phyloP scores from a whole-genome alignment of 129 eudicot genomes.

The Ambrosia artemisiifolia region DNA sequence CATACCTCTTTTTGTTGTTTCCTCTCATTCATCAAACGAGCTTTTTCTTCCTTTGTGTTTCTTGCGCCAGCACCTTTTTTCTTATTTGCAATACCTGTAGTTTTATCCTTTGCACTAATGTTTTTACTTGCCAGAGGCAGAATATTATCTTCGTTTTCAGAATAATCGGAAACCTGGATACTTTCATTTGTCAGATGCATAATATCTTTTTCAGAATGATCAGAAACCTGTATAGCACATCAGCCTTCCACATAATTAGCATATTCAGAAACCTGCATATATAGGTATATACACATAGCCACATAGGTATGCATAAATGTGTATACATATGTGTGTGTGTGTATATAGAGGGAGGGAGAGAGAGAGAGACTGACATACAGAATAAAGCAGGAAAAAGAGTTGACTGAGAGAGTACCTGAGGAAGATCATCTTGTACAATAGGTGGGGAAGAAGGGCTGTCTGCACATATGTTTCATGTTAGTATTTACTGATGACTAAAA shows the following conservation, averaged over 20 bases:
- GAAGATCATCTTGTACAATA: constrained; percentile 32
- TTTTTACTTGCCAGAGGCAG: constrained; percentile 19
- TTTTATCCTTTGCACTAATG: constrained; percentile 22
- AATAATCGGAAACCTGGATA: constrained; percentile 28
- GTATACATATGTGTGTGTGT: not conserved
- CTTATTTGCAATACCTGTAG: constrained; percentile 22
- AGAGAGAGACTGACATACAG: not conserved
- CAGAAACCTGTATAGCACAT: constrained; percentile 34
- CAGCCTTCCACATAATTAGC: not conserved
- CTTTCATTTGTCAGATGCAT: constrained; percentile 16
- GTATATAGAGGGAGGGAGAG: not conserved
- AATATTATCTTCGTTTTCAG: constrained; percentile 34
- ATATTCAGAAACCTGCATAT: not conserved
- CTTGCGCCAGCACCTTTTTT: constrained; percentile 29
- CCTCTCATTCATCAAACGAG: constrained; percentile 62
- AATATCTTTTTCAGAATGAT: constrained; percentile 29
- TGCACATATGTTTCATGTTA: constrained; percentile 19
- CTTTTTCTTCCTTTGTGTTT: constrained; percentile 61
- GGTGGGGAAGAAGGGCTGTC: constrained; percentile 27
- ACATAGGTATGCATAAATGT: not conserved
- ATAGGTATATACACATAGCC: no score
- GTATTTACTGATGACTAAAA: constrained; percentile 14
- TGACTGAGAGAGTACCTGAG: constrained; percentile 40
- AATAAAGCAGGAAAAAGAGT: not conserved
- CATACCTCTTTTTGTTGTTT: constrained; percentile 69